Base-by-base conservation (phyloP, 805 yeast genomes). In the Ogataea methylovora region DNA sequence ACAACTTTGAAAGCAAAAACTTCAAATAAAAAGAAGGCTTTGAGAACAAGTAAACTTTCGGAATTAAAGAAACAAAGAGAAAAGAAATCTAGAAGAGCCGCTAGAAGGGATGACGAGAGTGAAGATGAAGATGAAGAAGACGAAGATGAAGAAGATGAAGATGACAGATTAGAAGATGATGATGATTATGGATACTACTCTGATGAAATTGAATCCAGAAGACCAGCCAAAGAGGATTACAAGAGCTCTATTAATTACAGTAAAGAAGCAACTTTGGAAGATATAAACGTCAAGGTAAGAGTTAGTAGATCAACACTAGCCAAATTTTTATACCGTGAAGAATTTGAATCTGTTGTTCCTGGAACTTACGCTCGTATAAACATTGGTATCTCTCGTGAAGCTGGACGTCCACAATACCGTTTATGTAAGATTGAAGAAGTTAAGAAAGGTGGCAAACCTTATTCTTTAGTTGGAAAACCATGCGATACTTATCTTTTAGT, bases 341-440 rank as follows among this genome's bases (percentile, higher is more conserved):
- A 77, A 23, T 88, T 94, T 55, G 76, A 72, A 30, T 76, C 73
- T 14, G 70, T 72, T 1, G 72, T 85, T 12, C 65, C 71, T 14
- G 94, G 85, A 15, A 77, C 94, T 32, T 85, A 69, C 53, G 94
- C 88, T 24, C 73, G 88, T 44, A 78, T 92, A 36, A 87, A 85
- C 53, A 73, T 92, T 36, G 95, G 96, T 8, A 51, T 64, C 27
- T 81, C 79, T 48, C 69, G 69, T 36, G 69, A 76, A 29, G 72
- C 78, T 10, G 75, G 80, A 21, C 64, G 67, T 48, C 71, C 80
- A 9, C 72, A 74, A 34, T 90, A 92, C 59, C 71, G 97, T 48
- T 71, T 90, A 74, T 94, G 90, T 32, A 80, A 75, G 51, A 76
- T 92, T 29, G 82, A 79, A 44, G 80, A 73, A 35, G 73, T 83